Evolutionary conservation across 108 stramenopile genomes (phyloP).

Genomic region (Cylindrotheca fusiformis): DNA sequence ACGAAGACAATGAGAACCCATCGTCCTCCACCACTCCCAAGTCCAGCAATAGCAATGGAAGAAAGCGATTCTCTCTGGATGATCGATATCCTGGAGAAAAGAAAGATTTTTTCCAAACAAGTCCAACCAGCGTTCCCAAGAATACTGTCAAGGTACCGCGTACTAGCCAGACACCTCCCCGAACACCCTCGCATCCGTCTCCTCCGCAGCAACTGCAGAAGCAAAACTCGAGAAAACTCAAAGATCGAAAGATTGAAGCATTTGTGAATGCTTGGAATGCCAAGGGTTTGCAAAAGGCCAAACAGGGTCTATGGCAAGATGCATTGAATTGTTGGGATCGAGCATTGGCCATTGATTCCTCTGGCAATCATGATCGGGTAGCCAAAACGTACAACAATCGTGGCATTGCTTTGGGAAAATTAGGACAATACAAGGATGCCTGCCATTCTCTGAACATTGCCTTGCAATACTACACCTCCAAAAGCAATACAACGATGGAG

Average conservation of each 20-base stretch:
- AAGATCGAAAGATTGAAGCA: too few species aligned
- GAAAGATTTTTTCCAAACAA: background rate
- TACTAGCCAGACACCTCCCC: background rate
- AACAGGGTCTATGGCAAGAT: slow-evolving; percentile 15
- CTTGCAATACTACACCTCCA: too few species aligned
- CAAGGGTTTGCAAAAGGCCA: slow-evolving; percentile 20
- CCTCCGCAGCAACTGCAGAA: background rate
- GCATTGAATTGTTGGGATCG: slow-evolving; percentile 31
- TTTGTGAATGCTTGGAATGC: slow-evolving; percentile 28
- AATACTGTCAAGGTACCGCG: background rate
- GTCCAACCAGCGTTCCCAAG: background rate
- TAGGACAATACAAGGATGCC: slow-evolving; percentile 22
- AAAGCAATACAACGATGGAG: background rate
- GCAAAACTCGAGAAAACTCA: too few species aligned
- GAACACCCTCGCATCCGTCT: background rate
- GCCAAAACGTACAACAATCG: slow-evolving; percentile 49
- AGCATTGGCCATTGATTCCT: slow-evolving; percentile 31
- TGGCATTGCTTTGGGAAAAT: slow-evolving; percentile 41
- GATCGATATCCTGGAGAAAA: background rate
- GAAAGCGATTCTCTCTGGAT: background rate
- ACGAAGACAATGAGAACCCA: background rate
- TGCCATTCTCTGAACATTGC: slow-evolving; percentile 23
- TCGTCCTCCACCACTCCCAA: background rate
- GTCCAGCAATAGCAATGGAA: too few species aligned
- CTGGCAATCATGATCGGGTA: too few species aligned